A percentile compares a stretch with the other conserved stretches of the same genome.
phyloP scores from a whole-genome alignment of 352 stramenopile genomes.

The Pythium myriotylum region DNA sequence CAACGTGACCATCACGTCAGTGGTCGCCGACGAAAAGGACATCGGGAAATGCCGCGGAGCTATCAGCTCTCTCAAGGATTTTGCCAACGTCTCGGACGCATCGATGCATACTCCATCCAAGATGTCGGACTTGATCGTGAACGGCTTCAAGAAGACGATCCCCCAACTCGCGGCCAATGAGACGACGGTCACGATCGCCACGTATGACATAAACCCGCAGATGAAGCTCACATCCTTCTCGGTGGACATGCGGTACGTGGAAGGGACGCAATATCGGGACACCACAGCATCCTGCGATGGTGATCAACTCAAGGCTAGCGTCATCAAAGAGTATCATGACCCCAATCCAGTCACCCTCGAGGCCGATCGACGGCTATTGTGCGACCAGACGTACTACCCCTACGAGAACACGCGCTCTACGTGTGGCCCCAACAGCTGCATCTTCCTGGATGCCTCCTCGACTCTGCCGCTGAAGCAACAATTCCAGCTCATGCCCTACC shows the following conservation, averaged over 20 bases:
- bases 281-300: constrained; percentile 30
- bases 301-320: constrained; percentile 7
- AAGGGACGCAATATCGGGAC: constrained; percentile 34
- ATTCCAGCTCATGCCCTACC: constrained; percentile 38
- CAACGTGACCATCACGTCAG: too few relatives aligned
- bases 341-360: not conserved
- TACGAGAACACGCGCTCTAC: constrained; percentile 31
- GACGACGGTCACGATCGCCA: constrained; percentile 30
- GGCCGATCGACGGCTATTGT: constrained; percentile 16
- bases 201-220: constrained; percentile 36
- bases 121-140: constrained; percentile 24
- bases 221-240: constrained; percentile 40
- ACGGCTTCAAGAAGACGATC: constrained; percentile 35
- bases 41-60: constrained; percentile 28
- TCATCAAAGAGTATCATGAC: constrained; percentile 11
- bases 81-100: constrained; percentile 28
- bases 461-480: constrained; percentile 37
- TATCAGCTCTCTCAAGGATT: constrained; percentile 29
- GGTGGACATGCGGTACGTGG: constrained; percentile 32
- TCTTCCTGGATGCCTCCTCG: constrained; percentile 39
- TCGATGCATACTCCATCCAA: constrained; percentile 31
- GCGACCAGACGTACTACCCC: constrained; percentile 35
- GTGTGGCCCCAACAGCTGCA: constrained; percentile 35
- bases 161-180: constrained; percentile 26
- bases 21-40: too few relatives aligned